phyloP scores from a whole-genome alignment of 805 yeast genomes.

The Candida verbasci region DNA sequence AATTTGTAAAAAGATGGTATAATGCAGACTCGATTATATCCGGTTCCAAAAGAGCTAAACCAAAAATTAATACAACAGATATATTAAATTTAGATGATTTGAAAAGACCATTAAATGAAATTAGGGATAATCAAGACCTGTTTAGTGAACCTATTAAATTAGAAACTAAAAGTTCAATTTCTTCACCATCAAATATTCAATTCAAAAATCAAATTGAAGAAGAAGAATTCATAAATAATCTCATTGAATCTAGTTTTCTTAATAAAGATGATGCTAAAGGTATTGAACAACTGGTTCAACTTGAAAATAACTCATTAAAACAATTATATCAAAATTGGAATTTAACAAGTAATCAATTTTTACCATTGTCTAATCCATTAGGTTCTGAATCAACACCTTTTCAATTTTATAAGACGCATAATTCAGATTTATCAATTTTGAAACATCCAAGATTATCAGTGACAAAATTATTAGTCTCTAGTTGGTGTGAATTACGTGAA shows the following conservation, averaged over 20 bases:
- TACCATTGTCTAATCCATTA: constrained; percentile 6
- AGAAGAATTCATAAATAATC: not conserved
- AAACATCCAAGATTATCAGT: constrained; percentile 46
- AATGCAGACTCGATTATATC: not conserved
- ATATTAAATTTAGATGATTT: not conserved
- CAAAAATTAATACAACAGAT: not conserved
- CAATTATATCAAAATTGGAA: constrained; percentile 10
- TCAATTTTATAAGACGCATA: constrained; percentile 20
- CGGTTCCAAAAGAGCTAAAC: not conserved
- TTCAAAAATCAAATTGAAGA: not conserved
- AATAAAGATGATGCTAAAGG: not conserved
- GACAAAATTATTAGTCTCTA: constrained; percentile 51
- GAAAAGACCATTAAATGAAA: no score
- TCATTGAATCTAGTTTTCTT: not conserved
- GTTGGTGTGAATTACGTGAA: constrained; percentile 67
- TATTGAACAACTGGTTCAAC: no score
- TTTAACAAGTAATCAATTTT: not conserved
- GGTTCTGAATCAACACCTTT: constrained; percentile 17
- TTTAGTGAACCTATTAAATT: no score
- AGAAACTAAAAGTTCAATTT: no score
- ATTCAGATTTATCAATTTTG: constrained; percentile 19
- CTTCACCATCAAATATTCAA: not conserved
- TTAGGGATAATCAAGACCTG: no score
- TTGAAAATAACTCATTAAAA: constrained; percentile 3
- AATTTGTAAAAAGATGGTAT: not conserved